Conservation (phyloP, 192 early-diverging fungal species). For the Backusella tuberculispora region DNA sequence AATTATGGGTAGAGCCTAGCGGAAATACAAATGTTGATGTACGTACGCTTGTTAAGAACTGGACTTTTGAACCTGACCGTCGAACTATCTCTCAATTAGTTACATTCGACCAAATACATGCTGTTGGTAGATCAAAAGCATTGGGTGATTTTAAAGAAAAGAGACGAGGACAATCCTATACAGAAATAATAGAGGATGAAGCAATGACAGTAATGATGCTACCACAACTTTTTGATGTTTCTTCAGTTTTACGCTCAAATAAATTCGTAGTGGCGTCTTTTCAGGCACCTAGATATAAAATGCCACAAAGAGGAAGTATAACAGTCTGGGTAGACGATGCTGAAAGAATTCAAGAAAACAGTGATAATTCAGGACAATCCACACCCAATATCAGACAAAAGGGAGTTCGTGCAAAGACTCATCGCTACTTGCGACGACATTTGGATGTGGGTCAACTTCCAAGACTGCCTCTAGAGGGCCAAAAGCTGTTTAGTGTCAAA, state of each 20-base stretch:
- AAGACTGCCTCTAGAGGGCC: neutral
- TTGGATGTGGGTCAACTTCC: neutral
- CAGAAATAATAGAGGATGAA: neutral
- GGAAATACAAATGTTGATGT: constrained; percentile 25
- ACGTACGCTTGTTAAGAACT: constrained; percentile 25
- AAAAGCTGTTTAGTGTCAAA: neutral
- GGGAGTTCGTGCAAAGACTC: neutral
- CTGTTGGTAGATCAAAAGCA: constrained; percentile 45
- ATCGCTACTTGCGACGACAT: constrained; percentile 10
- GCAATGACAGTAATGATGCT: constrained; percentile 15
- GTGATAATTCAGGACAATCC: constrained; percentile 10
- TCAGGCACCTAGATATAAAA: constrained; percentile 19
- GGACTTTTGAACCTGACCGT: constrained; percentile 46
- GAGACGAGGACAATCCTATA: neutral
- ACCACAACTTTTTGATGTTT: constrained; percentile 28
- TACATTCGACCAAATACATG: constrained; percentile 60
- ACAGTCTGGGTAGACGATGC: neutral
- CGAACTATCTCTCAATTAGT: constrained; percentile 55
- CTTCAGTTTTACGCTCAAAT: constrained; percentile 26
- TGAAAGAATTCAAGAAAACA: neutral
- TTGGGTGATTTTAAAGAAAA: constrained; percentile 27
- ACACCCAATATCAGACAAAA: neutral
- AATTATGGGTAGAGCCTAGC: constrained; percentile 60
- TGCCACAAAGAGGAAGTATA: neutral
- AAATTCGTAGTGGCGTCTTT: constrained; percentile 27